Conservation (phyloP, 164 flowering plant species). For the Cinnamomum chago region DNA sequence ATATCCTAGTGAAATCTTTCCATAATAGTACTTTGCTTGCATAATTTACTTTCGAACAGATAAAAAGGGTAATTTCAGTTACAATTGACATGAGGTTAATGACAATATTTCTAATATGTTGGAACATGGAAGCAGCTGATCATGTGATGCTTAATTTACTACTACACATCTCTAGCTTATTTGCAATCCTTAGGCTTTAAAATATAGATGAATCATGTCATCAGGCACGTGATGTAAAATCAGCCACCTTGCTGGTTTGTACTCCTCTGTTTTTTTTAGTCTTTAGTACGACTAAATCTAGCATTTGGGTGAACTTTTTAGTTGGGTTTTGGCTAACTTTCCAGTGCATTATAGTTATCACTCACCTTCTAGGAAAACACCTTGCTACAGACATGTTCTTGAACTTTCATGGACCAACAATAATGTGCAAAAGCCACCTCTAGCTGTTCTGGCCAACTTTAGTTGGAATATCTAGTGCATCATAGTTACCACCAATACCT, state of each 20-base stretch:
- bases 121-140: constrained; percentile 35
- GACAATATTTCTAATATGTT: constrained; percentile 14
- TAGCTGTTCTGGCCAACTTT: too few relatives aligned
- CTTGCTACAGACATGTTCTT: background rate
- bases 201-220: constrained; percentile 31
- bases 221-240: constrained; percentile 31
- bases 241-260: constrained; percentile 9
- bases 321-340: constrained; percentile 21
- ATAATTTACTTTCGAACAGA: too few relatives aligned
- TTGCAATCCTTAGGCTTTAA: constrained; percentile 18
- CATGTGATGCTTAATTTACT: constrained; percentile 45
- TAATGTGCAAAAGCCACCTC: too few relatives aligned
- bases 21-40: too few relatives aligned
- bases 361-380: constrained; percentile 16
- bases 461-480: too few relatives aligned
- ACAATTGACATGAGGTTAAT: too few relatives aligned
- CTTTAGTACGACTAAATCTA: background rate
- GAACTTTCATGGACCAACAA: background rate
- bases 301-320: constrained; percentile 23
- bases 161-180: constrained; percentile 21
- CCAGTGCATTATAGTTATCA: constrained; percentile 10
- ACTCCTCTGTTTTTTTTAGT: constrained; percentile 1
- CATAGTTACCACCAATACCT: too few relatives aligned
- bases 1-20: too few relatives aligned
- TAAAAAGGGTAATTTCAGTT: too few relatives aligned